Base-by-base conservation (phyloP, 139 green algal species). In the Chlorella sp. region DNA sequence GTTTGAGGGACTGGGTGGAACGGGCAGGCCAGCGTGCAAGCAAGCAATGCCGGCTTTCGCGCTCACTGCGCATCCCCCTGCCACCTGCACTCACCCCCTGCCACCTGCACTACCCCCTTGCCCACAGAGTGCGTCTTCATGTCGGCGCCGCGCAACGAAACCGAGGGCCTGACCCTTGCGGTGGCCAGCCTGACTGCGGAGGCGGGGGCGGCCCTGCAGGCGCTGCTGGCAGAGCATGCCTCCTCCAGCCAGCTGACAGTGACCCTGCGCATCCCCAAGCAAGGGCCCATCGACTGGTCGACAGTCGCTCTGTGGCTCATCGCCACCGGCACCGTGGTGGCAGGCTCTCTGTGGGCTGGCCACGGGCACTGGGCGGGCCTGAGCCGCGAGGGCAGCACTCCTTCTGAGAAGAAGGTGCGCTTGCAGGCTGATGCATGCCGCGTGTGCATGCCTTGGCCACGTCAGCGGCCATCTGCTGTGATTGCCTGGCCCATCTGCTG, bases 311-410 rank as follows among this genome's bases (percentile, higher is more conserved):
- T 98, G 16, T 96, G 88, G 87, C 6, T 94, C 9, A 85, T 97
- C 80, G 95, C 95, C n/a, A 91, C 95, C 15, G 88, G 74, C 11
- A 94, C 89, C 0, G 80, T 96, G 39, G 76, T 89, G 11, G 82
- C 21, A 12, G 94, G 90, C 26, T 68, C 79, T 0, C 13, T 94
- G n/a, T 96, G 93, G 93, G 88, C 90, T 12, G 93, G 90, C 2
- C 26, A 55, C 5, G 91, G 95, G 73, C 87, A 89, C 80, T 16
- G 34, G 57, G 34, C 11, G 3, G 36, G 38, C 25, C n/a, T 63
- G 28, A 39, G 65, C 26, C 32, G 62, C 23, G 30, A 62, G 7
- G 57, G 23, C 12, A 65, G 51, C 64, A 84, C 30, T 7, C 70
- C 32, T 20, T 71, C 65, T 28, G 71, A 38, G 38, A 38, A 75